phyloP scores from a whole-genome alignment of 768 basidiomycete genomes.

The Leucocoprinus sp. region DNA sequence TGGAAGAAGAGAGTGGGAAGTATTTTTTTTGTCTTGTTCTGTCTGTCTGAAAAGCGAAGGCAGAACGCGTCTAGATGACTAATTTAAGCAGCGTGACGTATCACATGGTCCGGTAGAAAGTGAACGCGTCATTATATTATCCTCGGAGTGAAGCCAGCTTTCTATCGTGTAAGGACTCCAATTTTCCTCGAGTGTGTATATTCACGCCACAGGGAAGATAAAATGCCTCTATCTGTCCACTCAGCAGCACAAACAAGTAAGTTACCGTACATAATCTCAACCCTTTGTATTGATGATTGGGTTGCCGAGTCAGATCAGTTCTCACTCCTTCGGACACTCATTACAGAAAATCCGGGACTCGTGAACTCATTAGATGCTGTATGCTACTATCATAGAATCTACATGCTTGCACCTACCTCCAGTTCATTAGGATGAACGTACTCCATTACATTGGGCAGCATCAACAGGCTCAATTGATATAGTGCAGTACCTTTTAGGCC shows the following conservation, averaged over 20 bases:
- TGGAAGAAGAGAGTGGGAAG: slow-evolving; percentile 53
- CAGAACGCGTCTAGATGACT: slow-evolving; percentile 17
- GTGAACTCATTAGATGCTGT: slow-evolving; percentile 61
- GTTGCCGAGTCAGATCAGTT: slow-evolving; percentile 54
- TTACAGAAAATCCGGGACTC: slow-evolving; percentile 52
- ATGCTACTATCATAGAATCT: slow-evolving; percentile 14
- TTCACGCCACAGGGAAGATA: background rate
- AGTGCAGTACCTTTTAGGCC: slow-evolving; percentile 58
- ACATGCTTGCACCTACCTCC: slow-evolving; percentile 5
- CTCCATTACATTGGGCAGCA: slow-evolving; percentile 83
- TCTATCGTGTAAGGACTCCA: no score
- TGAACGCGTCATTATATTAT: no score
- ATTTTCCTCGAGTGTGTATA: no score
- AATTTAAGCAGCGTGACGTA: background rate
- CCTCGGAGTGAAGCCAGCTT: no score
- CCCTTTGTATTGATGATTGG: slow-evolving; percentile 1
- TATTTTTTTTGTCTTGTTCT: slow-evolving; percentile 25
- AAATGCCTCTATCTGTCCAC: slow-evolving; percentile 50
- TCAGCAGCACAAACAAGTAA: slow-evolving; percentile 64
- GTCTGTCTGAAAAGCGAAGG: slow-evolving; percentile 19
- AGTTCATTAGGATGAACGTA: slow-evolving; percentile 57
- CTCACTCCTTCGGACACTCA: slow-evolving; percentile 56
- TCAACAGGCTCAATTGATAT: slow-evolving; percentile 66
- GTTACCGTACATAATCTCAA: slow-evolving; percentile 11
- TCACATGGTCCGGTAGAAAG: no score